Percentiles rank a stretch among this genome's conserved stretches.
Conservation (phyloP, 768 basidiomycete genomes). For the Kwoniella newhampshirensis region DNA sequence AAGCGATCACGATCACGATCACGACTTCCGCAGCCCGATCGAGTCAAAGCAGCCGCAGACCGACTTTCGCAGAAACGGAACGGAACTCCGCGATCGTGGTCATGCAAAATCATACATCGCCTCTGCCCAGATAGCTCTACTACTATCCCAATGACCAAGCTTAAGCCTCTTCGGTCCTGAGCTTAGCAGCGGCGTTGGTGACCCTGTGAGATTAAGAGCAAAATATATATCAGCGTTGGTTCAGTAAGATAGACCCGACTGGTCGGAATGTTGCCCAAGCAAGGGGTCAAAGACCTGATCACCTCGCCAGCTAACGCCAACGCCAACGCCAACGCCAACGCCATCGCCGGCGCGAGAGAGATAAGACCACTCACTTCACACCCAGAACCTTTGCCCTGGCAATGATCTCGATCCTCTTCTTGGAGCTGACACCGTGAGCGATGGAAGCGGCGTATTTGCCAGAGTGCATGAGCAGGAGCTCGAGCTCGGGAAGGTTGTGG, state of each 20-base stretch:
- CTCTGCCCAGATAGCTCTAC: conserved; percentile 3
- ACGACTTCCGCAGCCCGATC: too few species aligned
- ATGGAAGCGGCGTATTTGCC: conserved; percentile 93
- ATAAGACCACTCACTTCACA: conserved; percentile 68
- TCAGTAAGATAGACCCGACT: too few species aligned
- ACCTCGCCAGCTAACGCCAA: too few species aligned
- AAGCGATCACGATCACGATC: too few species aligned
- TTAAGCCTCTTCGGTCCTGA: conserved; percentile 84
- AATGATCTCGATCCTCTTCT: conserved; percentile 86
- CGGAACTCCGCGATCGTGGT: too few species aligned
- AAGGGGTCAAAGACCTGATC: too few species aligned
- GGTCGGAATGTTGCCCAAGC: too few species aligned
- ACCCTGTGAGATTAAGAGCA: conserved; percentile 56
- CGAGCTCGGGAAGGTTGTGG: conserved; percentile 87
- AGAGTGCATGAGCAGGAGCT: conserved; percentile 97
- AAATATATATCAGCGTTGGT: conserved; percentile 3
- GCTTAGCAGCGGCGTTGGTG: conserved; percentile 85
- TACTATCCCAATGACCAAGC: conserved; percentile 4
- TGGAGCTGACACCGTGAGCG: conserved; percentile 92
- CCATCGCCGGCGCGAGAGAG: too few species aligned
- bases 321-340: too few species aligned
- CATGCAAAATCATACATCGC: conserved; percentile 20
- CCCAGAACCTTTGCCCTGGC: conserved; percentile 69
- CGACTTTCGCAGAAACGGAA: too few species aligned
- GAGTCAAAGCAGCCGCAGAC: too few species aligned